These are phyloP conservation scores for Pisolithus sp. DNA, from an alignment of 768 basidiomycete genomes.

Conservation along the genomic window DNA sequence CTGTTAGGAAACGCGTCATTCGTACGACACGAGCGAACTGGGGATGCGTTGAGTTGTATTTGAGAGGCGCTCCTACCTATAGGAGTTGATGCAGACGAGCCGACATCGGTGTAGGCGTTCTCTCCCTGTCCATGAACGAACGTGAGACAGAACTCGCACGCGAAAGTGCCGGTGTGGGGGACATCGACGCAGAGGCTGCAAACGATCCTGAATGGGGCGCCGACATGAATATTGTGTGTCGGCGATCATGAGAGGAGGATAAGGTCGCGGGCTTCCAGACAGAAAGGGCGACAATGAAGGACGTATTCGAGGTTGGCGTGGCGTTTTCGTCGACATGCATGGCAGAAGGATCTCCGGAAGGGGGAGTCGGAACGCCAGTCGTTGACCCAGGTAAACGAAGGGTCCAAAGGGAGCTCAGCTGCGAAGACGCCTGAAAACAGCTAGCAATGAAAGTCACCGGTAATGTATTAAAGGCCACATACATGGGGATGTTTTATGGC, in stretches of 20 bases:
- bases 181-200: slow-evolving; percentile 21
- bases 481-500: slow-evolving; percentile 72
- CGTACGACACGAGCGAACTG: slow-evolving; percentile 7
- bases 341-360: slow-evolving; percentile 22
- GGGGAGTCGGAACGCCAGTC: slow-evolving; percentile 19
- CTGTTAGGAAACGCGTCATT: slow-evolving; percentile 4
- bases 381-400: slow-evolving; percentile 42
- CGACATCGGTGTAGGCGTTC: slow-evolving; percentile 15
- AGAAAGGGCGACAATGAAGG: slow-evolving; percentile 40
- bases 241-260: slow-evolving; percentile 10
- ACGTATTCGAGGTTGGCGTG: slow-evolving; percentile 17
- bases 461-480: slow-evolving; percentile 13
- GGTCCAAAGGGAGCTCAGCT: slow-evolving; percentile 51
- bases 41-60: slow-evolving; percentile 7
- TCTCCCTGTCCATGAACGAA: slow-evolving; percentile 13
- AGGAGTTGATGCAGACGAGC: slow-evolving; percentile 10
- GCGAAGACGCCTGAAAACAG: slow-evolving; percentile 45
- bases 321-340: slow-evolving; percentile 8
- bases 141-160: slow-evolving; percentile 27
- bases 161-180: slow-evolving; percentile 28
- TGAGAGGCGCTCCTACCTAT: slow-evolving; percentile 15
- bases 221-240: slow-evolving; percentile 13
- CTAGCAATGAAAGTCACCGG: slow-evolving; percentile 10
- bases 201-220: slow-evolving; percentile 21
- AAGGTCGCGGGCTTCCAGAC: slow-evolving; percentile 39